Base-by-base conservation (phyloP, 176 grass and related monocot genomes). In the Avena insularis region DNA sequence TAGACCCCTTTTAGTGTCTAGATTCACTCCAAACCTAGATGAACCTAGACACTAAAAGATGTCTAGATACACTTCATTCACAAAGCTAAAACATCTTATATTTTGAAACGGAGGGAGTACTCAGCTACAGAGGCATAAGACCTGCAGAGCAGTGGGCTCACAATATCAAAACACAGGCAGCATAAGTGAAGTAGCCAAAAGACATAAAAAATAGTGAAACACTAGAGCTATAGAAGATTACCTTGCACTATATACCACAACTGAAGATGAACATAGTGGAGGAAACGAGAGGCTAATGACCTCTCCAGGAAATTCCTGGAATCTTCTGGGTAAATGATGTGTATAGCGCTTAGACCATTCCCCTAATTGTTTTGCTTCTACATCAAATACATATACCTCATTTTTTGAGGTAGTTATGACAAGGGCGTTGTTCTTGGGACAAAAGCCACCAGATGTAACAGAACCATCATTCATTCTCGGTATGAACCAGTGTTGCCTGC, bases 301-400 rank as follows among this genome's bases (percentile, higher is more conserved):
- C 85, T 99, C 94, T 76, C 94, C 97, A 77, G 97, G 97, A 84
- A 99, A 99, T 74, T 99, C 97, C 64, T 91, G 97, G 85, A 99
- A 99, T 78, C 94, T 93, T 88, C 73, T 92, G 50, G 97, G 97
- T 60, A 99, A 90, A 36, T 77, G 71, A 36, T 90, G 85, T 0
- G 85, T 91, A 46, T 99, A 72, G 23, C 60, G 88, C 57, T 92
- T 99, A 56, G 97, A 99, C 97, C 97, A 99, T 86, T 99, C 92
- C 10, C 91, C 87, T 73, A 96, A 79, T 43, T 96, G 92, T 85
- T 99, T 99, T 79, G 92, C 94, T 89, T 99, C 94, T 47, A 99
- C 91, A 90, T 99, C 97, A 84, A 99, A 95, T 21, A 96, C 87
- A 79, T 93, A 99, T 1, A 99, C 97, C 83, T 99, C 92, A 12